A percentile compares a stretch with the other conserved stretches of the same genome.
phyloP scores from a whole-genome alignment of 2,329 filamentous ascomycete genomes.

The Trichoderma koningii region DNA sequence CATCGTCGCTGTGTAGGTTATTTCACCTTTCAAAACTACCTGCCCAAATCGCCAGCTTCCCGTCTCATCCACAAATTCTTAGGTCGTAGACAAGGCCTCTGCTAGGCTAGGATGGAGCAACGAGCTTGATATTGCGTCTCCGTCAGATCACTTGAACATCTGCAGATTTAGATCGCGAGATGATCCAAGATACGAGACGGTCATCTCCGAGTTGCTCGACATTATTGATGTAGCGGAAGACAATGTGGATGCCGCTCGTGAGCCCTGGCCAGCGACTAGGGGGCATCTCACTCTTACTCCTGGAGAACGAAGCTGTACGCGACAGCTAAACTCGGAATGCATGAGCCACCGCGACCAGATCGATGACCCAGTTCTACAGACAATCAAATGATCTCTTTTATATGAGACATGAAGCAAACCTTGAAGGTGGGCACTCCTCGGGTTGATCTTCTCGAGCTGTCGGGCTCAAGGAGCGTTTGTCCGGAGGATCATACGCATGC shows the following conservation, averaged over 20 bases:
- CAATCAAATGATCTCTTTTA: no score
- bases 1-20: background rate
- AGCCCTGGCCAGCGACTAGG: background rate
- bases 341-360: background rate
- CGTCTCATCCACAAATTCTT: background rate
- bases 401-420: no score
- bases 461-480: background rate
- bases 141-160: background rate
- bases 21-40: no score
- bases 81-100: background rate
- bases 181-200: background rate
- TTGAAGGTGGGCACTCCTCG: no score
- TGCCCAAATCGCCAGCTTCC: background rate
- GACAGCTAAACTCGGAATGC: background rate
- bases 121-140: background rate
- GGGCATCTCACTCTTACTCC: background rate
- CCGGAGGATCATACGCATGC: no score
- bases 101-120: background rate
- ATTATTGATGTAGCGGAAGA: background rate
- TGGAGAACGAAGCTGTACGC: background rate
- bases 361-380: background rate
- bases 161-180: background rate
- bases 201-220: background rate
- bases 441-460: background rate
- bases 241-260: background rate